These are phyloP conservation scores for Fusarium torulosum DNA, from an alignment of 2,329 filamentous ascomycete genomes.

Conservation along the genomic window DNA sequence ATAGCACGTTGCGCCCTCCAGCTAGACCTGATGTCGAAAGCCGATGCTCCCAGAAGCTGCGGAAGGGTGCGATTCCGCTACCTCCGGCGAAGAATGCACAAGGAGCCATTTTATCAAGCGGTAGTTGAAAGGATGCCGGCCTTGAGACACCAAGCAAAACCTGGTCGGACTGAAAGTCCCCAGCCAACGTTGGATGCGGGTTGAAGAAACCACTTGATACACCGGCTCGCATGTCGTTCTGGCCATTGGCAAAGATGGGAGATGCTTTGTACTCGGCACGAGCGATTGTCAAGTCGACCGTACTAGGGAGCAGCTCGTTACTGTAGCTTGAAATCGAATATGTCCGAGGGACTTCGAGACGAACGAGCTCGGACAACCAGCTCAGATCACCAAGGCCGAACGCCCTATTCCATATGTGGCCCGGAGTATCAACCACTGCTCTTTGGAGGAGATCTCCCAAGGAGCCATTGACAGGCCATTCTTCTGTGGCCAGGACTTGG, in stretches of 20 bases:
- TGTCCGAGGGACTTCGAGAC: slow-evolving; percentile 64
- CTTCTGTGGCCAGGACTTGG: slow-evolving; percentile 61
- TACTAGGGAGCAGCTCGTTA: slow-evolving; percentile 63
- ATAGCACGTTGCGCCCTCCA: slow-evolving; percentile 62
- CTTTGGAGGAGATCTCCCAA: slow-evolving; percentile 64
- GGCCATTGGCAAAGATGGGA: slow-evolving; percentile 54
- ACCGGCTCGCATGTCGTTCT: slow-evolving; percentile 55
- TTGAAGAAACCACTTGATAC: slow-evolving; percentile 69
- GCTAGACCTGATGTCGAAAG: slow-evolving; percentile 49
- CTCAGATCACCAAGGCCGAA: slow-evolving; percentile 60
- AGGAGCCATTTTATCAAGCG: slow-evolving; percentile 62
- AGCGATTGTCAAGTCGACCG: slow-evolving; percentile 65
- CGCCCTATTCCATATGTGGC: slow-evolving; percentile 63
- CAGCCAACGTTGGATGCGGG: slow-evolving; percentile 52
- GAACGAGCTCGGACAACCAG: slow-evolving; percentile 62
- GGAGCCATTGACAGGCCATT: slow-evolving; percentile 65
- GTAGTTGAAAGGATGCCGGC: slow-evolving; percentile 65
- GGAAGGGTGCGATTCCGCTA: slow-evolving; percentile 66
- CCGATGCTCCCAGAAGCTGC: slow-evolving; percentile 66
- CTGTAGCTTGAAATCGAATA: slow-evolving; percentile 66
- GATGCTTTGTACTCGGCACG: slow-evolving; percentile 64
- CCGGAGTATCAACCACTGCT: slow-evolving; percentile 61
- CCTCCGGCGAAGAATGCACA: slow-evolving; percentile 67
- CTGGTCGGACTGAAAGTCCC: slow-evolving; percentile 59
- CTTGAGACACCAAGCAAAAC: slow-evolving; percentile 65